Evolutionary conservation across 345 rosid species (phyloP), one percentile per base, ranked within the genome.

Genomic region (Excoecaria cochinchinensis): DNA sequence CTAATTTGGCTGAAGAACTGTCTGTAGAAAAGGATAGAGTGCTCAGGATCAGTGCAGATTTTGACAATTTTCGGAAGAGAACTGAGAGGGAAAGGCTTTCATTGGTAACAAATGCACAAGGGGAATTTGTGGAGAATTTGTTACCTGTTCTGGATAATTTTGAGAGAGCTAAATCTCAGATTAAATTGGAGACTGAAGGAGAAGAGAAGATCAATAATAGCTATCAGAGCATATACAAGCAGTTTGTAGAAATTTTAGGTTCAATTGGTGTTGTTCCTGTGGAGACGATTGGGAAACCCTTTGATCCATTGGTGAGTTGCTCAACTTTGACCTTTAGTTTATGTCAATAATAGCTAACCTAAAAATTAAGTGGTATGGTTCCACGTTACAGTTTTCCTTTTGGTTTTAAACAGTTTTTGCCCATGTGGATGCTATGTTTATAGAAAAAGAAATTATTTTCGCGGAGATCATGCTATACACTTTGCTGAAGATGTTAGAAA

Each of bases 161-260:
- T 73, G 97, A 93, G 86, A 90, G 99, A 86, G 99, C 99, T 63
- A 93, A 91, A 82, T 61, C 85, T 63, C 99, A 95, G 72, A 84
- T 93, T 63, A 95, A 95, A 84, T 86, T 86, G 66, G 96, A 86
- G 75, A 85, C 92, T 9, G 97, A 93, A 80, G 97, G 91, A 83
- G 99, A 93, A 83, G 96, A 91, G 89, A 93, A 83, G 86, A 89
- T 95, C 75, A 91, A 80, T 52, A 89, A 82, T 67, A 93, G 97
- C 88, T 95, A 95, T 67, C 99, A 95, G 87, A 91, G 91, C 84
- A 93, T 93, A 79, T 93, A 87, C 81, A 93, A 93, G 85, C 99
- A 95, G 78, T 90, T 95, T 55, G 67, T 86, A 16, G 99, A 95
- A 72, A 91, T 95, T 83, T 75, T 95, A 9, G 81, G 75, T 47